These are phyloP conservation scores for Paramecium sexaurelia DNA, from an alignment of 73 alveolate genomes.

Conservation along the genomic window DNA sequence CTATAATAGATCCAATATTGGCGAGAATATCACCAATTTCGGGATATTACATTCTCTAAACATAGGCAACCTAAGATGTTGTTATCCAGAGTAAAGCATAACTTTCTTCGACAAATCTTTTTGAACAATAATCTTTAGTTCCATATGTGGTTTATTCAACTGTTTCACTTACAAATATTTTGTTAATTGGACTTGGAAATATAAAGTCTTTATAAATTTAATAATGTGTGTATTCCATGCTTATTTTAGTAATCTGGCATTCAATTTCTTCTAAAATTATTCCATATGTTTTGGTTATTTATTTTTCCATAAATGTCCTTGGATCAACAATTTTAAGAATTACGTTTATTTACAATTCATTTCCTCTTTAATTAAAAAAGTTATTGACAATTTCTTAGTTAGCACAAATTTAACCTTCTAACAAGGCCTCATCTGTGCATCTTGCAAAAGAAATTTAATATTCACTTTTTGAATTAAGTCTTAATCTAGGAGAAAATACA, in stretches of 20 bases:
- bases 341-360: not conserved
- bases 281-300: not conserved
- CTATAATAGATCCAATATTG: not conserved
- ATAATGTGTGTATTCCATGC: not conserved
- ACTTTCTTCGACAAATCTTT: not conserved
- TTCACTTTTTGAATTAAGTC: not conserved
- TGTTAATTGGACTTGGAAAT: not conserved
- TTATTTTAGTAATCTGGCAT: not conserved
- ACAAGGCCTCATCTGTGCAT: not conserved
- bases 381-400: not conserved
- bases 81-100: not conserved
- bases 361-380: not conserved
- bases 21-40: constrained; percentile 5
- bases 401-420: not conserved
- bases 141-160: not conserved
- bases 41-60: not conserved
- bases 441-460: not conserved
- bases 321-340: not conserved
- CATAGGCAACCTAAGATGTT: not conserved
- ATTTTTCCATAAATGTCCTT: not conserved
- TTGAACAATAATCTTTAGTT: not conserved
- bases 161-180: not conserved
- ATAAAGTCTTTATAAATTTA: not conserved
- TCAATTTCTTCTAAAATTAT: not conserved
- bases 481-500: not conserved